These are phyloP conservation scores for Termitomyces bulborhizus DNA, from an alignment of 768 basidiomycete genomes.

Conservation along the genomic window DNA sequence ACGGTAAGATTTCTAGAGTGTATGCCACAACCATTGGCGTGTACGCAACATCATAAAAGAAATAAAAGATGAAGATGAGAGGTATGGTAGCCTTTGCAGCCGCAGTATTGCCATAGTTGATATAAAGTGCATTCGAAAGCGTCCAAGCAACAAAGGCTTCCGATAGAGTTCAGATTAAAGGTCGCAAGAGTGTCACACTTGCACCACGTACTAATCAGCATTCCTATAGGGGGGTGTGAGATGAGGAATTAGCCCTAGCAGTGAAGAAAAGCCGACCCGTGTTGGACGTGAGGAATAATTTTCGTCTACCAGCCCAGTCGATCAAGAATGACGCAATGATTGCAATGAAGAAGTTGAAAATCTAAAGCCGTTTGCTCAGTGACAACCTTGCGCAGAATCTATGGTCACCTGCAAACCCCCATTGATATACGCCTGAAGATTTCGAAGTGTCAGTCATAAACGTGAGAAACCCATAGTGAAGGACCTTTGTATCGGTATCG, in stretches of 20 bases:
- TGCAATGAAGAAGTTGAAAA: constrained; percentile 61
- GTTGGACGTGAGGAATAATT: constrained; percentile 62
- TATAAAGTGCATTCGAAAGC: constrained; percentile 38
- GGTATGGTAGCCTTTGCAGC: constrained; percentile 52
- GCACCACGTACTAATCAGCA: constrained; percentile 39
- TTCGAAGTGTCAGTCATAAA: neutral
- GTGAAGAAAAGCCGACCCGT: constrained; percentile 25
- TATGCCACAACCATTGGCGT: constrained; percentile 62
- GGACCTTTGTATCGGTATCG: constrained; percentile 37
- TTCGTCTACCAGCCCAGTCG: constrained; percentile 62
- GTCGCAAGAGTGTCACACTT: neutral
- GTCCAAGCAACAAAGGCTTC: constrained; percentile 57
- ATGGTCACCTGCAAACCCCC: constrained; percentile 46
- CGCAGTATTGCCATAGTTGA: constrained; percentile 28
- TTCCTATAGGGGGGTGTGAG: constrained; percentile 15
- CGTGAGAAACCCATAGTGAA: neutral
- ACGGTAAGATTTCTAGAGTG: constrained; percentile 76
- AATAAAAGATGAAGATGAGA: constrained; percentile 56
- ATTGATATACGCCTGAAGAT: constrained; percentile 43
- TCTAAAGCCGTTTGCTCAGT: constrained; percentile 20
- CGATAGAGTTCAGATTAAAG: neutral
- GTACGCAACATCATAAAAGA: constrained; percentile 66
- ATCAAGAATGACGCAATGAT: constrained; percentile 56
- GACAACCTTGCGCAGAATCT: neutral
- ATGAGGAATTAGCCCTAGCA: neutral